Evolutionary conservation across 2,329 filamentous ascomycete species (phyloP).

Genomic region (Apiospora marii): DNA sequence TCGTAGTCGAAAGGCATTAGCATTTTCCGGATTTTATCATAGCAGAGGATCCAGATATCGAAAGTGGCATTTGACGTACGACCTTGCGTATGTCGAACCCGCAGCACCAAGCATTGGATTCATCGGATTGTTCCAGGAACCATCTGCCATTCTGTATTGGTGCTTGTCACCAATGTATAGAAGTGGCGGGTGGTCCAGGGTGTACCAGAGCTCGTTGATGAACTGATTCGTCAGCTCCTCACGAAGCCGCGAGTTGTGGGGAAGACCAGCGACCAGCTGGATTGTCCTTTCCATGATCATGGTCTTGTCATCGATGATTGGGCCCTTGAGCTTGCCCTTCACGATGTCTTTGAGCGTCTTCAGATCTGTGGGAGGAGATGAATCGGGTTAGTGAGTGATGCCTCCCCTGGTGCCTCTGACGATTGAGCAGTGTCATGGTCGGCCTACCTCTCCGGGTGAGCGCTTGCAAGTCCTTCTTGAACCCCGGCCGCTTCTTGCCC

Average conservation of each 20-base stretch:
- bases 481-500: slow-evolving; percentile 55
- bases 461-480: slow-evolving; percentile 64
- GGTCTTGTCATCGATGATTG: slow-evolving; percentile 75
- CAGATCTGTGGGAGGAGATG: slow-evolving; percentile 56
- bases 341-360: slow-evolving; percentile 69
- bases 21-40: neutral
- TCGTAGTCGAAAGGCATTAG: neutral
- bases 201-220: slow-evolving; percentile 74
- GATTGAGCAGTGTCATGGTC: neutral
- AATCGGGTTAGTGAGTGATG: neutral
- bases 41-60: neutral
- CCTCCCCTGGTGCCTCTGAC: neutral
- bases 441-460: slow-evolving; percentile 56
- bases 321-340: slow-evolving; percentile 68
- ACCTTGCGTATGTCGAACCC: slow-evolving; percentile 71
- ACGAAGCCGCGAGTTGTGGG: slow-evolving; percentile 66
- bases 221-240: slow-evolving; percentile 72
- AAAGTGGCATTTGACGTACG: slow-evolving; percentile 34
- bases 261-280: slow-evolving; percentile 71
- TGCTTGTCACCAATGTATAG: slow-evolving; percentile 69
- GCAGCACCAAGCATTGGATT: slow-evolving; percentile 72
- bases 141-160: slow-evolving; percentile 73
- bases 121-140: slow-evolving; percentile 74
- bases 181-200: slow-evolving; percentile 75
- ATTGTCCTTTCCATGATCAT: slow-evolving; percentile 80